Evolutionary conservation across 345 rosid genomes (phyloP).

Genomic region (Brassica incana): DNA sequence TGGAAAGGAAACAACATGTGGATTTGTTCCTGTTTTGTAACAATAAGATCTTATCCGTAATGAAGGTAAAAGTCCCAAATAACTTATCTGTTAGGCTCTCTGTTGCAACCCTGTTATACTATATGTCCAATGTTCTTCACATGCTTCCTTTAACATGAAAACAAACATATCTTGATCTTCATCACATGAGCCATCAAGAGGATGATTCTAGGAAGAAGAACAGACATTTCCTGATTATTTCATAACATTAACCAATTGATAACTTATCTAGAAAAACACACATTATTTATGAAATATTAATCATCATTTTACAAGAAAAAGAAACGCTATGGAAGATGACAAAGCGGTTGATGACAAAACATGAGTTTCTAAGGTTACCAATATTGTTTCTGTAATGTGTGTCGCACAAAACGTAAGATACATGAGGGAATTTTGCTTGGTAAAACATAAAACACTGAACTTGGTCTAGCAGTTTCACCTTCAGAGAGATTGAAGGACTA

Average conservation of each 20-base stretch:
- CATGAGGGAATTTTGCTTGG: conserved; percentile 31
- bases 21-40: too few species aligned
- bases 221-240: conserved; percentile 3
- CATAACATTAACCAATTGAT: neutral
- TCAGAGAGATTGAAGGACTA: conserved; percentile 21
- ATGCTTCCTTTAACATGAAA: neutral
- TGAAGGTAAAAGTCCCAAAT: neutral
- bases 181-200: conserved; percentile 25
- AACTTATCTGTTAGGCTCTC: conserved; percentile 28
- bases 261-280: conserved; percentile 13
- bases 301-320: conserved; percentile 4
- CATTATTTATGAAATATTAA: conserved; percentile 14
- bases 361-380: conserved; percentile 40
- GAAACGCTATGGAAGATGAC: conserved; percentile 29
- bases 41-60: too few species aligned
- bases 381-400: conserved; percentile 26
- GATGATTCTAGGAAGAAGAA: conserved; percentile 1
- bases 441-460: conserved; percentile 25
- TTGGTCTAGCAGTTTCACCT: conserved; percentile 21
- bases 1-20: too few species aligned
- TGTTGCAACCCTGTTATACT: conserved; percentile 27
- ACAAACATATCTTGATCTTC: conserved; percentile 15
- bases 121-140: conserved; percentile 28
- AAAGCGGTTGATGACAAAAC: conserved; percentile 25
- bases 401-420: conserved; percentile 38